Evolutionary conservation across 2,329 filamentous ascomycete species (phyloP).

Genomic region (Teratosphaeria epicoccoides): DNA sequence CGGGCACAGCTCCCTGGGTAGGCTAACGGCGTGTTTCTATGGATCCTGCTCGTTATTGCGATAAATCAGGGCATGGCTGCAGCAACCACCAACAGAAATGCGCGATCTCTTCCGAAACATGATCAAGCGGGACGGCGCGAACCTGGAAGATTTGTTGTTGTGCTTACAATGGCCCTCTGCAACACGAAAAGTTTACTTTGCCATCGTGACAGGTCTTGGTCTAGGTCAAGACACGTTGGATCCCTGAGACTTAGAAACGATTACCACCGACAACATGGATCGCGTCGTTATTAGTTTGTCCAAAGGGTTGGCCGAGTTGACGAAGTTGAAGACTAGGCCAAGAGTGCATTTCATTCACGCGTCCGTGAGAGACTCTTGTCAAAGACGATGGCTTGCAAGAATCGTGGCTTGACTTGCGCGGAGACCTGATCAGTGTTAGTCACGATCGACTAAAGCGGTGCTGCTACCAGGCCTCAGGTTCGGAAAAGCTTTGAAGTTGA

Average conservation of each 20-base stretch:
- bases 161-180: constrained; percentile 44
- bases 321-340: constrained; percentile 13
- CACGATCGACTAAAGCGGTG: constrained; percentile 12
- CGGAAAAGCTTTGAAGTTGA: too few relatives aligned
- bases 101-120: constrained; percentile 43
- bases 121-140: constrained; percentile 34
- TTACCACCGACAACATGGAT: constrained; percentile 15
- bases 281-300: constrained; percentile 34
- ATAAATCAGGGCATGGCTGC: too few relatives aligned
- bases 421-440: neutral
- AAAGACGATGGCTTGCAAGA: constrained; percentile 24
- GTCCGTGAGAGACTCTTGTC: constrained; percentile 38
- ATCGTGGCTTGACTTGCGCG: constrained; percentile 19
- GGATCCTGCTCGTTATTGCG: constrained; percentile 35
- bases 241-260: constrained; percentile 13
- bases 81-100: constrained; percentile 34
- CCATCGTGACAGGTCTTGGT: constrained; percentile 25
- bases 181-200: constrained; percentile 35
- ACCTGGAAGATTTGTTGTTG: constrained; percentile 33
- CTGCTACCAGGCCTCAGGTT: too few relatives aligned
- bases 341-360: constrained; percentile 46
- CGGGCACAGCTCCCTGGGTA: constrained; percentile 26
- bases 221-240: constrained; percentile 6
- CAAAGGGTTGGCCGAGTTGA: constrained; percentile 42
- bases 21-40: constrained; percentile 36